These are phyloP conservation scores for Verticillium nubilum DNA, from an alignment of 2,329 filamentous ascomycete species.

Conservation along the genomic window DNA sequence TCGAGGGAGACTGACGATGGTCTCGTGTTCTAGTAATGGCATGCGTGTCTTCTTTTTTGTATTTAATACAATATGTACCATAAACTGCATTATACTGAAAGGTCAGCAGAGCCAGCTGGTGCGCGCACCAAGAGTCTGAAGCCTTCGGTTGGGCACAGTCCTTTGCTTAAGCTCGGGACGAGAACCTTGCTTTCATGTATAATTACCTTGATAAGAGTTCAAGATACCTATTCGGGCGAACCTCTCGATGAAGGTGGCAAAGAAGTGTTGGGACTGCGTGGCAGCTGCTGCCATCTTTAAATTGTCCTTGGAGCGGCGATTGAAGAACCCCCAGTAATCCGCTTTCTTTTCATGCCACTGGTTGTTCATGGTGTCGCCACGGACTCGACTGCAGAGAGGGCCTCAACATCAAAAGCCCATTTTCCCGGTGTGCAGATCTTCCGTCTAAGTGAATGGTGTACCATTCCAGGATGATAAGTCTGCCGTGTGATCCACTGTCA, in stretches of 20 bases:
- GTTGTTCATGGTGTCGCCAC: background rate
- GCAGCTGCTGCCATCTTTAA: background rate
- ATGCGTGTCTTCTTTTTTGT: background rate
- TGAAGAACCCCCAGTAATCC: background rate
- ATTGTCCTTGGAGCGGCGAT: background rate
- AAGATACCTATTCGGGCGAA: background rate
- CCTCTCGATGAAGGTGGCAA: background rate
- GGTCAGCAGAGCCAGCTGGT: background rate
- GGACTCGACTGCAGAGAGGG: background rate
- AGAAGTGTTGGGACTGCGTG: background rate
- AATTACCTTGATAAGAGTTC: background rate
- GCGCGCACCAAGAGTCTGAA: background rate
- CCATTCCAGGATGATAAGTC: background rate
- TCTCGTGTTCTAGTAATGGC: background rate
- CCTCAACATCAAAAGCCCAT: background rate
- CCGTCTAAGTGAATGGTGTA: background rate
- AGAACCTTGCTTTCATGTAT: background rate
- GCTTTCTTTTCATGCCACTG: background rate
- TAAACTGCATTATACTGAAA: background rate
- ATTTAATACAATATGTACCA: background rate
- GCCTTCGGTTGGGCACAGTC: background rate
- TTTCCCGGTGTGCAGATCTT: background rate
- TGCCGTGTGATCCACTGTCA: background rate
- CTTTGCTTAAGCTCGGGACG: background rate
- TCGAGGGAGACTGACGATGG: background rate